Base-by-base conservation (phyloP, 257 asterid species). In the Solanum peruvianum region DNA sequence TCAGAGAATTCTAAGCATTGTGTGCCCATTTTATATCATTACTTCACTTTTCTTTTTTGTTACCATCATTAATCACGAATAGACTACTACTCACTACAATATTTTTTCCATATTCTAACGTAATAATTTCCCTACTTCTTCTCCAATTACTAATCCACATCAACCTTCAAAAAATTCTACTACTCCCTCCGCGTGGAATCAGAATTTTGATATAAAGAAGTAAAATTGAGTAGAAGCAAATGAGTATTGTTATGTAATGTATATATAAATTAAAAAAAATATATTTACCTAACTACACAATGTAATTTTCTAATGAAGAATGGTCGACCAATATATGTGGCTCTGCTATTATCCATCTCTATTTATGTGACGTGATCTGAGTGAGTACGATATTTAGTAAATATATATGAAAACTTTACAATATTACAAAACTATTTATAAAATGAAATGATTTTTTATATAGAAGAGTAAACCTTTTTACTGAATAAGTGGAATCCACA, bases 1-100 rank as follows among this genome's bases (percentile, higher is more conserved):
- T 86, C 91, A 91, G 90, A 85, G 82, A 69, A 86, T 56, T 39
- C 80, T 39, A 85, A 86, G 85, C 91, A 80, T 56, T 58, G 70
- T 62, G 41, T 49, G 73, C 69, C 77, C 88, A 78, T 83, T 37
- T 8, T 15, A 33, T 62, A 89, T 89, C 89, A 87, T 89, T 82
- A 31, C 76, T 21, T 45, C 33, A 21, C 76, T 39, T 69, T 70
- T 58, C 78, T 73, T 70, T 73, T 37, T 12, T 62, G 72, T 52
- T 47, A 27, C 69, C 3, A 31, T 42, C 72, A 35, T 88, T 52
- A 6, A 16, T 72, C 91, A 87, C 91, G 87, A 77, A 77, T 44
- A 12, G 64, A 77, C 64, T 25, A 77, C 84, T 25, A 77, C 23
- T 44, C 52, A 73, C 64, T 84, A 4, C 14, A 9, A 11, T n/a